Base-by-base conservation (phyloP, 345 rosid genomes). In the Carallia pectinifolia region DNA sequence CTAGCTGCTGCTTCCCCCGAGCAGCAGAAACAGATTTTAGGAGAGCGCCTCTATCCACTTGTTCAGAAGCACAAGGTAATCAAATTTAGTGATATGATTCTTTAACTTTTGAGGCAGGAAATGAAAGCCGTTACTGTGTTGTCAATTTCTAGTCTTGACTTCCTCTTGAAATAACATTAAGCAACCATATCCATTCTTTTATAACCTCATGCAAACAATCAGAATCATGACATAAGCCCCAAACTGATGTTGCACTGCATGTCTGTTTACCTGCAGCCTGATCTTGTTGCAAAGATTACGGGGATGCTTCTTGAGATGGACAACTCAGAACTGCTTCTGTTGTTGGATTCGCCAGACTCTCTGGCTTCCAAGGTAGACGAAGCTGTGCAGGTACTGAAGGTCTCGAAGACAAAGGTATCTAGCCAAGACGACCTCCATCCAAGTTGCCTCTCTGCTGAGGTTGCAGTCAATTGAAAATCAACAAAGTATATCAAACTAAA, bases 261-360 rank as follows among this genome's bases (percentile, higher is more conserved):
- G 23, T 60, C 18, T 62, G 34, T 34, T 75, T 71, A 23, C 53
- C 7, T 73, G 82, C 90, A 91, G 93, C 92, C 93, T 18, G 86
- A 86, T 64, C 87, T 85, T 65, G 95, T 76, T 16, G 81, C 88
- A 13, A 91, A 91, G 79, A 87, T 91, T 37, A 91, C 97, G 0
- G 97, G 91, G 34, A 91, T 89, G 95, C 88, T 91, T 65, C 62
- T 89, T 73, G 90, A 87, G 83, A 87, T 86, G 95, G 95, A 87
- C 80, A 84, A 84, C 40, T 65, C 92, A 3, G 93, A 91, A 60
- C 74, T 89, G 75, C 81, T 89, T 4, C 76, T 81, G 66, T 67
- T 91, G 52, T 47, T 91, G 53, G 87, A 91, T 68, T 86, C 97
- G 4, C 90, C 92, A 0, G 86, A 87, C 55, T 72, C 82, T 10